Conservation (phyloP, 805 yeast species). For the Candida piceae region DNA sequence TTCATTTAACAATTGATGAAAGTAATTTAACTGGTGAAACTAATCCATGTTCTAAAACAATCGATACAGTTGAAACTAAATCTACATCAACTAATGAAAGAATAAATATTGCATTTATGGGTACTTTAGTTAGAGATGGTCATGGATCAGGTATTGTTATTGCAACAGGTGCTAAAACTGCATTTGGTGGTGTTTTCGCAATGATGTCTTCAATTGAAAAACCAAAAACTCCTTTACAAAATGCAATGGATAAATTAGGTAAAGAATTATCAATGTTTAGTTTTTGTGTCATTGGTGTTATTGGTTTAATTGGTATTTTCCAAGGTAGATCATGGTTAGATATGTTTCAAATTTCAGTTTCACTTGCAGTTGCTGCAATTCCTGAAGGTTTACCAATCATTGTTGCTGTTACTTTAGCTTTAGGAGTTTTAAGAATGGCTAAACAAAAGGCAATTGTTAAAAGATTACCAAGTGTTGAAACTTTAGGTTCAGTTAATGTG, state of each 20-base stretch:
- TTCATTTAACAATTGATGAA: constrained; percentile 83
- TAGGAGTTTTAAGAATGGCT: constrained; percentile 97
- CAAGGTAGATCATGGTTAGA: constrained; percentile 96
- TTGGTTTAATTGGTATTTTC: constrained; percentile 80
- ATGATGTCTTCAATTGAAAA: constrained; percentile 95
- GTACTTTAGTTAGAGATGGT: constrained; percentile 94
- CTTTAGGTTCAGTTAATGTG: constrained; percentile 90
- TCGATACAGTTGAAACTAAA: constrained; percentile 35
- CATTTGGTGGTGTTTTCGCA: constrained; percentile 90
- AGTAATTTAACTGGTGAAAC: constrained; percentile 95
- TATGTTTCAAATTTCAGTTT: constrained; percentile 96
- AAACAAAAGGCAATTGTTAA: constrained; percentile 89
- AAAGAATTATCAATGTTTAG: constrained; percentile 81
- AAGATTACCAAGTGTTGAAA: constrained; percentile 91
- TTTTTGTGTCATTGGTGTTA: constrained; percentile 85
- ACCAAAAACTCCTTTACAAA: constrained; percentile 96
- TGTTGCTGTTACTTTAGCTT: constrained; percentile 93
- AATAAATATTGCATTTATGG: constrained; percentile 86
- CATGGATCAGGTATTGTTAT: constrained; percentile 91
- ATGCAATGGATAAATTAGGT: constrained; percentile 93
- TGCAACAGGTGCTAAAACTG: constrained; percentile 85
- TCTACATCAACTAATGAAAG: constrained; percentile 48
- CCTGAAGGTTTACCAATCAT: constrained; percentile 99
- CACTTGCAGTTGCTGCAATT: constrained; percentile 97
- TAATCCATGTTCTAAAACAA: constrained; percentile 69